Conservation (phyloP, 495 filamentous ascomycete genomes). For the Trichoderma gamsii region DNA sequence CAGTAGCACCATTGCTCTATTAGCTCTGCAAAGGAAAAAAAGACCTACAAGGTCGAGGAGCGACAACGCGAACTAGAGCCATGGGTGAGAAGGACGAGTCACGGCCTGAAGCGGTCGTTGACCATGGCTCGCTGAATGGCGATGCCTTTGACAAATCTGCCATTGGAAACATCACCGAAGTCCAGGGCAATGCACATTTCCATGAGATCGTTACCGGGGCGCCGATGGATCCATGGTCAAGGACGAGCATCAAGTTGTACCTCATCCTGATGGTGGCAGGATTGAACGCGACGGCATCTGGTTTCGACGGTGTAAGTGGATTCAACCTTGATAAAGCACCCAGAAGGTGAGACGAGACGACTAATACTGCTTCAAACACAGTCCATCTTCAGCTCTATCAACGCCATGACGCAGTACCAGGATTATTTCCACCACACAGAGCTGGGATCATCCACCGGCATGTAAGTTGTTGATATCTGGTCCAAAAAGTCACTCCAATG, state of each 20-base stretch:
- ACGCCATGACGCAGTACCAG: slow-evolving; percentile 36
- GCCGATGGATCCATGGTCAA: slow-evolving; percentile 14
- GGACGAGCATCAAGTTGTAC: slow-evolving; percentile 19
- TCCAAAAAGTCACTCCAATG: not conserved
- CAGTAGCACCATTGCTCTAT: not conserved
- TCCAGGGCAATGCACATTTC: slow-evolving; percentile 9
- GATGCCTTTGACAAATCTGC: not conserved
- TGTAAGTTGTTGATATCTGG: slow-evolving; percentile 16
- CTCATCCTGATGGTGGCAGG: slow-evolving; percentile 19
- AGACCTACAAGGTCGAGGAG: not conserved
- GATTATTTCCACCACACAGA: slow-evolving; percentile 33
- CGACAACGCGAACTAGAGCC: not conserved
- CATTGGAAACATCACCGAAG: slow-evolving; percentile 8
- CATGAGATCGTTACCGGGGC: slow-evolving; percentile 9
- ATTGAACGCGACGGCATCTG: slow-evolving; percentile 20
- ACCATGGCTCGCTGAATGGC: slow-evolving; percentile 3
- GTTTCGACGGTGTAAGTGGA: slow-evolving; percentile 20
- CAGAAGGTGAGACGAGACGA: not conserved
- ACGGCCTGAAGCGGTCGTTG: not conserved
- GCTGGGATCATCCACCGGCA: slow-evolving; percentile 28
- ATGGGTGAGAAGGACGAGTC: slow-evolving; percentile 1
- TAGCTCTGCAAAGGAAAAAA: not conserved
- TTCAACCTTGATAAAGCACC: not conserved
- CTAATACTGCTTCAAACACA: not conserved
- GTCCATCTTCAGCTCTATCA: slow-evolving; percentile 29